Evolutionary conservation across 2,329 filamentous ascomycete species (phyloP).

Genomic region (Lachnellula subtilissima): DNA sequence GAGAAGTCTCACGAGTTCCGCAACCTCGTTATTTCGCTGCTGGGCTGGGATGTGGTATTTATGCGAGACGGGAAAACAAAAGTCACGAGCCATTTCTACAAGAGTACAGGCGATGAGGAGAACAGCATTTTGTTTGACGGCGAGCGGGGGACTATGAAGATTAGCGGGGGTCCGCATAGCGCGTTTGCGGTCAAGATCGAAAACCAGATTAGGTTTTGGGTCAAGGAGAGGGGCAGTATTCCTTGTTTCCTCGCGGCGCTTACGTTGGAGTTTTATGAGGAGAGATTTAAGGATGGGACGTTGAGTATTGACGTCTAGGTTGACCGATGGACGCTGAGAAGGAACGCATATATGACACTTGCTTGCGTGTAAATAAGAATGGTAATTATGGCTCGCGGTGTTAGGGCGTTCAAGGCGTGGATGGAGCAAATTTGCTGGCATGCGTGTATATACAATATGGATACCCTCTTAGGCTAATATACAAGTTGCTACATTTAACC

Average conservation of each 20-base stretch:
- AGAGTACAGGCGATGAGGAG: constrained; percentile 58
- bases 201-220: constrained; percentile 91
- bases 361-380: constrained; percentile 2
- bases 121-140: constrained; percentile 82
- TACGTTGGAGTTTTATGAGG: constrained; percentile 90
- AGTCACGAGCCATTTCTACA: constrained; percentile 80
- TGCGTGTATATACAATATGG: too few species aligned
- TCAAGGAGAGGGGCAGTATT: constrained; percentile 87
- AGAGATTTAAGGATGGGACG: constrained; percentile 34
- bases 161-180: constrained; percentile 82
- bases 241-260: constrained; percentile 88
- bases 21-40: constrained; percentile 83
- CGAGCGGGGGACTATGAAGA: constrained; percentile 96
- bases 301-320: constrained; percentile 16
- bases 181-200: constrained; percentile 80
- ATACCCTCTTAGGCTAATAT: too few species aligned
- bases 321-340: not conserved
- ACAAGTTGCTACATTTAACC: too few species aligned
- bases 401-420: not conserved
- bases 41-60: constrained; percentile 94
- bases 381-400: not conserved
- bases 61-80: constrained; percentile 96
- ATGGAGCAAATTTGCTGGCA: not conserved
- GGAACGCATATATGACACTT: constrained; percentile 2
- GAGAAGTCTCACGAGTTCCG: constrained; percentile 92